Conservation (phyloP, 805 yeast species). For the Teunomyces barrocoloradensis region DNA sequence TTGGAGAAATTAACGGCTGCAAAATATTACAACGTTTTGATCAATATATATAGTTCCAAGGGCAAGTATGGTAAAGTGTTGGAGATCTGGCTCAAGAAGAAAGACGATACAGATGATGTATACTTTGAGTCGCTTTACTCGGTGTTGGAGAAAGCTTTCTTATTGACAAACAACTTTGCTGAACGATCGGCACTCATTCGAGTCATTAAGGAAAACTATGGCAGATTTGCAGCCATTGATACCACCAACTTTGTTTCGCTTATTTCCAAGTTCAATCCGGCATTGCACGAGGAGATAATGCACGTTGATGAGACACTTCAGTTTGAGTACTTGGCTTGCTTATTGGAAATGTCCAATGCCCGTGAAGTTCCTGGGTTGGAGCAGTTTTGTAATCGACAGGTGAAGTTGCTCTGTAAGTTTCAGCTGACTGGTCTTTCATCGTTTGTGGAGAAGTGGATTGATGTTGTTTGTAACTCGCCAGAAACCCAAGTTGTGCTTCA, state of each 20-base stretch:
- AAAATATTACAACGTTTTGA: constrained; percentile 56
- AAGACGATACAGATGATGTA: constrained; percentile 7
- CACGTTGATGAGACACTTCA: constrained; percentile 17
- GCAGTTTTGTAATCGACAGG: constrained; percentile 18
- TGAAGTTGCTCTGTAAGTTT: constrained; percentile 21
- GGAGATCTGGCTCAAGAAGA: constrained; percentile 46
- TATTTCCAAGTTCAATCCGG: constrained; percentile 36
- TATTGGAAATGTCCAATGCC: constrained; percentile 19
- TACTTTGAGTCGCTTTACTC: constrained; percentile 15
- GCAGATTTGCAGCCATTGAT: constrained; percentile 24
- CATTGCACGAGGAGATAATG: constrained; percentile 38
- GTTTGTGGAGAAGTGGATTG: constrained; percentile 13
- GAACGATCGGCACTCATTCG: constrained; percentile 24
- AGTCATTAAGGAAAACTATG: constrained; percentile 25
- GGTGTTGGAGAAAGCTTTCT: constrained; percentile 28
- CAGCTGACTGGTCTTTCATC: constrained; percentile 13
- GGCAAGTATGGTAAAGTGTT: constrained; percentile 52
- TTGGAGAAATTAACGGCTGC: constrained; percentile 52
- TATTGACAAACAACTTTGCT: constrained; percentile 12
- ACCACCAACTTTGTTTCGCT: constrained; percentile 33
- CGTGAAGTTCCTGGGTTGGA: constrained; percentile 4
- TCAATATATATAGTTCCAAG: constrained; percentile 54
- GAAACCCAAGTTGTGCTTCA: constrained; percentile 14
- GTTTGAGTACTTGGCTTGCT: constrained; percentile 29
- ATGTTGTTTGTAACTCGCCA: background rate